Evolutionary conservation across 1,284 basidiomycete species (phyloP), one percentile per base, ranked within the genome.

Genomic region (Grifola frondosa): DNA sequence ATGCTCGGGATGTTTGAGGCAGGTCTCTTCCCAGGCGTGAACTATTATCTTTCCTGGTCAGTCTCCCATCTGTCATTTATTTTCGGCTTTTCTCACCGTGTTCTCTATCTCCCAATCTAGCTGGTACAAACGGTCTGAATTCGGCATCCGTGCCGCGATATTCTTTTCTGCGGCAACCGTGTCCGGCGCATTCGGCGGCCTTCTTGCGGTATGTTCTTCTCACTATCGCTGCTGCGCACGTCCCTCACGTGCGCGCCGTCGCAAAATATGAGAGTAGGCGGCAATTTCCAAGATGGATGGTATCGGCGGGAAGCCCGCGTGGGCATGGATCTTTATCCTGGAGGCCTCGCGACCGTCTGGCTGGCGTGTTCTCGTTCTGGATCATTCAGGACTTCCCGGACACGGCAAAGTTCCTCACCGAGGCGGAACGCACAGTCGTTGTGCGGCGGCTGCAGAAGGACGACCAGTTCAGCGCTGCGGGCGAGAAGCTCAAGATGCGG

Each of bases 361-460:
- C 81, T 2, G 85, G 84, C 2, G 55, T 64, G n/a, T 54, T 69
- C 4, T 86, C 85, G 5, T 90, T 81, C 69, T 90, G 77, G 75
- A 78, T 89, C 52, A 79, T 89, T 48, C 80, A 85, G 57, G 88
- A 91, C 63, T 91, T 91, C 67, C 88, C 87, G 5, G 84, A 88
- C 56, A 84, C 78, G 0, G 88, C 88, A 31, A 86, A 76, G 53
- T 89, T 89, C 69, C 71, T 91, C 15, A 75, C 71, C 20, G 81
- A 84, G 50, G 70, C 66, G 3, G 89, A 92, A 65, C 70, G 84
- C 19, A 81, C 78, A 3, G 72, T 84, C 22, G 73, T 90, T 38
- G 72, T 89, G 43, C 71, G 78, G 15, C 70, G 85, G 16, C 69
- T 89, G 25, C 82, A 88, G 61, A 62, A 63, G n/a, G 85, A 88